A percentile compares a stretch with the other conserved stretches of the same genome.
Conservation (phyloP, 768 basidiomycete species). For the Pisolithus albus region DNA sequence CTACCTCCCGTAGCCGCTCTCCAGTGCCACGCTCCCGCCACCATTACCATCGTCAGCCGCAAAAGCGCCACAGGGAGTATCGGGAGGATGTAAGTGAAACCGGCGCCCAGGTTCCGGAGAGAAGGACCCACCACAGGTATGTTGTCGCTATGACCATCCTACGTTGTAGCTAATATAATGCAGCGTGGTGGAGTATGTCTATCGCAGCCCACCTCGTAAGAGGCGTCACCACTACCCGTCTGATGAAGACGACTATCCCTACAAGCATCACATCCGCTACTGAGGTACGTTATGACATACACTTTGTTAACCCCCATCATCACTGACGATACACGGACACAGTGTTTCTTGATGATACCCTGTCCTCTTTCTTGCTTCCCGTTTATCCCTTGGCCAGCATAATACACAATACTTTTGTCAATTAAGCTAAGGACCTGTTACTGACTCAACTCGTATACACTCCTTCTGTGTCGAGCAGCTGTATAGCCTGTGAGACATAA, state of each 20-base stretch:
- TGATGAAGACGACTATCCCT: not conserved
- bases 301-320: not conserved
- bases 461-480: no score
- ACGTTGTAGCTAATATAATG: not conserved
- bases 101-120: no score
- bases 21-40: not conserved
- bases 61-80: not conserved
- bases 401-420: not conserved
- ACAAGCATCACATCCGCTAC: not conserved
- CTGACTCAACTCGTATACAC: no score
- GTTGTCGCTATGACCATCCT: not conserved
- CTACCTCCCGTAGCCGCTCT: not conserved
- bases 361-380: not conserved
- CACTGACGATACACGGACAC: not conserved
- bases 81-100: no score
- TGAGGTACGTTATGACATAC: not conserved
- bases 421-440: no score
- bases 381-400: not conserved
- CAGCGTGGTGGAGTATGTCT: not conserved
- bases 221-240: not conserved
- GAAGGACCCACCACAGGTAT: not conserved
- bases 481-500: no score
- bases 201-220: not conserved
- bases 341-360: not conserved
- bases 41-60: not conserved